Conservation (phyloP, 129 eudicot species). For the Daucus carota region DNA sequence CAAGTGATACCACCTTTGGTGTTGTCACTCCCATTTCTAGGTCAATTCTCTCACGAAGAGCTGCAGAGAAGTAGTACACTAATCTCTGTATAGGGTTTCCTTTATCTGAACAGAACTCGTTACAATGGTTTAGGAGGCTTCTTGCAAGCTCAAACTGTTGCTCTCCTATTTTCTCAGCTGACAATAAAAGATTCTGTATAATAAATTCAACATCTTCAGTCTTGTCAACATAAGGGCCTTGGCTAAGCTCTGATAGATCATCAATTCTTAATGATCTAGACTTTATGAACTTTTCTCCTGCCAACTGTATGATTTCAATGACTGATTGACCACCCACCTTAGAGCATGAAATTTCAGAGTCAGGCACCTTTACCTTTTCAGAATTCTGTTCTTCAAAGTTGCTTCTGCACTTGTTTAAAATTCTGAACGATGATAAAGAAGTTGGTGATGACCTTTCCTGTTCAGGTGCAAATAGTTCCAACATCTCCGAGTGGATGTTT, state of each 20-base stretch:
- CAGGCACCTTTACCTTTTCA: not conserved
- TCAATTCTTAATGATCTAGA: constrained; percentile 17
- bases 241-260: constrained; percentile 18
- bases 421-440: constrained; percentile 11
- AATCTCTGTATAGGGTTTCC: constrained; percentile 9
- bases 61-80: constrained; percentile 9
- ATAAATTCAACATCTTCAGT: constrained; percentile 23
- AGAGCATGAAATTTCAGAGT: not conserved
- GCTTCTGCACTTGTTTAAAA: constrained; percentile 8
- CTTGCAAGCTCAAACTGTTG: constrained; percentile 15
- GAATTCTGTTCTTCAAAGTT: constrained; percentile 2
- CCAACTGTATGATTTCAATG: constrained; percentile 36
- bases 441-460: not conserved
- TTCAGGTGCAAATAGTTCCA: constrained; percentile 11
- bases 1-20: not conserved
- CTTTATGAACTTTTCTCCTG: constrained; percentile 45
- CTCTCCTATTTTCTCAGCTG: constrained; percentile 27
- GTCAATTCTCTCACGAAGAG: constrained; percentile 9
- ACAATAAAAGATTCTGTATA: constrained; percentile 31
- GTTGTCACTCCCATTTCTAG: not conserved
- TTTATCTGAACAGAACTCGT: not conserved
- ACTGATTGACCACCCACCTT: constrained; percentile 21
- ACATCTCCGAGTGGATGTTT: constrained; percentile 25
- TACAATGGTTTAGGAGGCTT: not conserved
- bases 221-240: constrained; percentile 23